Conservation (phyloP, 495 filamentous ascomycete genomes). For the Cenococcum geophilum region DNA sequence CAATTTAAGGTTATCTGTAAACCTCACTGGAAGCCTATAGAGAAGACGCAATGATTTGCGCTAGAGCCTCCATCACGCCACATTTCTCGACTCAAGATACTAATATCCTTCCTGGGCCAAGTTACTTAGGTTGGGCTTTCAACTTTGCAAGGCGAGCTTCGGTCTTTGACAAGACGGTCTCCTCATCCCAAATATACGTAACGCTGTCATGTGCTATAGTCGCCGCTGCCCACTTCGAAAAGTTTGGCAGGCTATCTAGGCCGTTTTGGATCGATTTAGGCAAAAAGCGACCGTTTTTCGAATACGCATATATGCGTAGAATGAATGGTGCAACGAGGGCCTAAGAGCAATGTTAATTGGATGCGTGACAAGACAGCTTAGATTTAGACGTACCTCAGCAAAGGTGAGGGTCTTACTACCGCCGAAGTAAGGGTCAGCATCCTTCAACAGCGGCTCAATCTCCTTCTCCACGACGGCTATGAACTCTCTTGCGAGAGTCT, state of each 20-base stretch:
- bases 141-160: slow-evolving; percentile 32
- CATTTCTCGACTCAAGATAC: background rate
- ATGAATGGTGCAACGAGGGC: slow-evolving; percentile 64
- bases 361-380: background rate
- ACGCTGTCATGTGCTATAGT: slow-evolving; percentile 61
- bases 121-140: slow-evolving; percentile 35
- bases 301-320: slow-evolving; percentile 49
- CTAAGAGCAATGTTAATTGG: slow-evolving; percentile 32
- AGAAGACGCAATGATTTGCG: background rate
- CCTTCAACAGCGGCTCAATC: slow-evolving; percentile 62
- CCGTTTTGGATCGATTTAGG: slow-evolving; percentile 45
- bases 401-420: slow-evolving; percentile 67
- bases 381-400: slow-evolving; percentile 58
- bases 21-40: background rate
- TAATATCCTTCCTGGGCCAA: background rate
- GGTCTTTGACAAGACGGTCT: slow-evolving; percentile 27
- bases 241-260: slow-evolving; percentile 53
- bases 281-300: slow-evolving; percentile 47
- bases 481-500: slow-evolving; percentile 40
- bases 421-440: slow-evolving; percentile 73
- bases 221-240: slow-evolving; percentile 60
- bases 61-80: background rate
- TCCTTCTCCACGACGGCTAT: slow-evolving; percentile 60
- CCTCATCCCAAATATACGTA: slow-evolving; percentile 55
- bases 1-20: background rate